These are phyloP conservation scores for Mycosphaerella arachidis DNA, from an alignment of 2,329 filamentous ascomycete genomes.

Conservation along the genomic window DNA sequence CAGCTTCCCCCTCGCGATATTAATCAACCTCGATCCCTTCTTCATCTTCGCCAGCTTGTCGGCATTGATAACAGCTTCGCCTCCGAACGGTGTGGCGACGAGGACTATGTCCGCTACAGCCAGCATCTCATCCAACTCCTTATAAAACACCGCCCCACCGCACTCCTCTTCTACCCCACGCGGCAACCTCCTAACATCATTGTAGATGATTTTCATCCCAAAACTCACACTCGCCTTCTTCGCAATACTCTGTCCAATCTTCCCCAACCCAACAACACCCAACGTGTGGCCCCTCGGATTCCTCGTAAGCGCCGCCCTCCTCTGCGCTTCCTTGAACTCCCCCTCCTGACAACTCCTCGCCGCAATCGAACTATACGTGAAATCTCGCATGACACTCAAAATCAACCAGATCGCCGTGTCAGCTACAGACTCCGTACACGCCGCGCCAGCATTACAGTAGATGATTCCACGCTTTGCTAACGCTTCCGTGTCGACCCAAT, in stretches of 20 bases:
- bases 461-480: conserved; percentile 60
- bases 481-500: conserved; percentile 58
- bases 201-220: conserved; percentile 63
- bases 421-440: conserved; percentile 67
- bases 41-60: conserved; percentile 50
- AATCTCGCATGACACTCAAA: conserved; percentile 63
- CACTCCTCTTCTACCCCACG: conserved; percentile 43
- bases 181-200: conserved; percentile 53
- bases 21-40: conserved; percentile 56
- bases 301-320: conserved; percentile 50
- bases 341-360: conserved; percentile 45
- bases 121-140: conserved; percentile 51
- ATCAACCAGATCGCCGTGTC: conserved; percentile 67
- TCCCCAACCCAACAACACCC: conserved; percentile 66
- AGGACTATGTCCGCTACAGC: conserved; percentile 55
- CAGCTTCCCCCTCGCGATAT: conserved; percentile 60
- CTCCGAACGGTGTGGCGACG: conserved; percentile 55
- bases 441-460: conserved; percentile 69
- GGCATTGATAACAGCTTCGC: conserved; percentile 47
- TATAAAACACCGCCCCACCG: conserved; percentile 54
- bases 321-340: conserved; percentile 57
- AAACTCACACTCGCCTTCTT: conserved; percentile 55
- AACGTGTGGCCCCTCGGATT: conserved; percentile 45
- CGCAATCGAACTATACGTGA: conserved; percentile 60
- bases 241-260: conserved; percentile 49